phyloP scores from a whole-genome alignment of 2,329 filamentous ascomycete species.

The Colletotrichum truncatum region DNA sequence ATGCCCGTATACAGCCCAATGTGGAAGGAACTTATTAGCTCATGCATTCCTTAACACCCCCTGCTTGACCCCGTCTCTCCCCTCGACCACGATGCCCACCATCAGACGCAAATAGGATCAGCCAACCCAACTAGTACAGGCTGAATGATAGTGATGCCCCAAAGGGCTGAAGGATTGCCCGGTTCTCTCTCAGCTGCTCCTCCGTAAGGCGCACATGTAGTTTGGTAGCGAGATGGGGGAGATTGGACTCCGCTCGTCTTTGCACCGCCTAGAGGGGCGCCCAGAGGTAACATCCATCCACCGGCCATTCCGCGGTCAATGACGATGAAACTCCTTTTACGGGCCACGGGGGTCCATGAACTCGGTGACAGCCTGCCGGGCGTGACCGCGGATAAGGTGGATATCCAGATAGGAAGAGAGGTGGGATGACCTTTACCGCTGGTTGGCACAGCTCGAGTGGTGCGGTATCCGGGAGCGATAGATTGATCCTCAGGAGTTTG shows the following conservation, averaged over 20 bases:
- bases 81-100: conserved; percentile 1
- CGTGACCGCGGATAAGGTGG: neutral
- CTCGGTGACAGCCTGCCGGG: neutral
- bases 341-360: neutral
- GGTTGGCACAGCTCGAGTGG: neutral
- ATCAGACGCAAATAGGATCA: conserved; percentile 4
- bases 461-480: neutral
- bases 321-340: conserved; percentile 19
- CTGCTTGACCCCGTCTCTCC: neutral
- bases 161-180: conserved; percentile 19
- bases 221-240: conserved; percentile 12
- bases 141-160: neutral
- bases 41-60: neutral
- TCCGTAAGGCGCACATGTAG: neutral
- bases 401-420: neutral
- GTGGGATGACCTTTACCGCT: conserved; percentile 4
- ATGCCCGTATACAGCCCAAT: neutral
- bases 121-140: conserved; percentile 15
- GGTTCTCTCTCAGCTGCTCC: neutral
- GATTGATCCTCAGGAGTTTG: neutral
- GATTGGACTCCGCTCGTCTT: neutral
- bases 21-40: conserved; percentile 8
- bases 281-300: conserved; percentile 25
- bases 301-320: conserved; percentile 1
- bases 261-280: conserved; percentile 25